Percentiles rank a stretch among this genome's conserved stretches.
These are phyloP conservation scores for Magnolia officinalis DNA, from an alignment of 164 flowering plant species.

Conservation along the genomic window DNA sequence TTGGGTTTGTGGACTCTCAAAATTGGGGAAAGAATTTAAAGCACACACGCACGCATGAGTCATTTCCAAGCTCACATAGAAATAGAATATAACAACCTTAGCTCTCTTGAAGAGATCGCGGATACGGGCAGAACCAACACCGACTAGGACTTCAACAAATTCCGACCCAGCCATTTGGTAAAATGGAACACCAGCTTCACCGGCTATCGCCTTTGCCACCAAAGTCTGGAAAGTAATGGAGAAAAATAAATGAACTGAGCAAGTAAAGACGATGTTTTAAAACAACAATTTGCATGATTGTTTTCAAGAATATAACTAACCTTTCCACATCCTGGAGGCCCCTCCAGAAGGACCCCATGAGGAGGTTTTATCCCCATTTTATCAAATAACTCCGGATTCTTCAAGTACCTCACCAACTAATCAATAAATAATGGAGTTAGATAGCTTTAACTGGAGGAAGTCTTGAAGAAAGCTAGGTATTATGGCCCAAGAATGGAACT, in stretches of 20 bases:
- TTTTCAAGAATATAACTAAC: slow-evolving; percentile 32
- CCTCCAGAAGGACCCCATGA: slow-evolving; percentile 96
- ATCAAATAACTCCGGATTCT: slow-evolving; percentile 93
- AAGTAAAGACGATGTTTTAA: background rate
- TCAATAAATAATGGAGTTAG: slow-evolving; percentile 13
- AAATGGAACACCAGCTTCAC: slow-evolving; percentile 99
- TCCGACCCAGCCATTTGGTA: slow-evolving; percentile 99
- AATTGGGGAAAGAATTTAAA: too few species aligned
- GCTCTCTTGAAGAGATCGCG: slow-evolving; percentile 94
- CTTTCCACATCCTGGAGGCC: slow-evolving; percentile 99
- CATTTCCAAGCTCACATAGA: background rate
- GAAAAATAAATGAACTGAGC: background rate
- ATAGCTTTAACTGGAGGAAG: slow-evolving; percentile 1
- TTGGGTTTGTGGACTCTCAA: too few species aligned
- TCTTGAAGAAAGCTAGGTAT: background rate
- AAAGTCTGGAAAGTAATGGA: slow-evolving; percentile 60
- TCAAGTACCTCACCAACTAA: slow-evolving; percentile 90
- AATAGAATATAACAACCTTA: slow-evolving; percentile 38
- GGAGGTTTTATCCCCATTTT: slow-evolving; percentile 97
- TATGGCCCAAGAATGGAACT: background rate
- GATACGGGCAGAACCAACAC: slow-evolving; percentile 98
- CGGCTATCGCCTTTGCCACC: slow-evolving; percentile 98
- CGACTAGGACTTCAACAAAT: slow-evolving; percentile 95
- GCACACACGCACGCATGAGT: background rate
- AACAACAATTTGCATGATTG: background rate